phyloP scores from a whole-genome alignment of 495 filamentous ascomycete genomes.

The Copromyces sp. region DNA sequence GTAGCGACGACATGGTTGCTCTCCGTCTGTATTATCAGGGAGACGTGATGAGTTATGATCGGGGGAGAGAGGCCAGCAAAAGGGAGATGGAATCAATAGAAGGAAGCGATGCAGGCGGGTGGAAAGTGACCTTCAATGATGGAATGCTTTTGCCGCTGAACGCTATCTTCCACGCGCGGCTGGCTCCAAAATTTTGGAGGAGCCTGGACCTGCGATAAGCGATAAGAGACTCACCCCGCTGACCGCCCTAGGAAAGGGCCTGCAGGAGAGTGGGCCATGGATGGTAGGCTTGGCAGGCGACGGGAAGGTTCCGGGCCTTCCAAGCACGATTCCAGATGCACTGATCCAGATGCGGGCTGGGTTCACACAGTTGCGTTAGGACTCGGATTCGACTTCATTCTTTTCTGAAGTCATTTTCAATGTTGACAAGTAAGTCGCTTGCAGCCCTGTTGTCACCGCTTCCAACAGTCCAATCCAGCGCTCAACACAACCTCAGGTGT shows the following conservation, averaged over 20 bases:
- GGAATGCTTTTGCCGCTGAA: background rate
- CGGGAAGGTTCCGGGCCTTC: background rate
- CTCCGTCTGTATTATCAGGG: background rate
- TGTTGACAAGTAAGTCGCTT: background rate
- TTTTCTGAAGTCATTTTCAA: background rate
- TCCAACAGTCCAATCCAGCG: background rate
- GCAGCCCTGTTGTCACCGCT: background rate
- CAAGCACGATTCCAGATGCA: background rate
- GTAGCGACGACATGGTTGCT: constrained; percentile 22
- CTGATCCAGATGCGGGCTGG: background rate
- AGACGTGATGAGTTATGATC: background rate
- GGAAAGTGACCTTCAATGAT: background rate
- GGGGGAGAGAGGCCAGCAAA: background rate
- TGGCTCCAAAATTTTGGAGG: constrained; percentile 12
- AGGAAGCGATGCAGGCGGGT: background rate
- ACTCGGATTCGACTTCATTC: background rate
- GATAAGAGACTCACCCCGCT: constrained; percentile 5
- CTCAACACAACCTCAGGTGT: background rate
- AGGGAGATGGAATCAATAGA: background rate
- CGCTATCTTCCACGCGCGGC: background rate
- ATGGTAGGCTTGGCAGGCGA: background rate
- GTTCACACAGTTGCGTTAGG: background rate
- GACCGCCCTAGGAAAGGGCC: background rate
- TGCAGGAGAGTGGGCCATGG: background rate
- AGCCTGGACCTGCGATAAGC: constrained; percentile 8